phyloP scores from a whole-genome alignment of 805 yeast species.

The Candida boidinii region DNA sequence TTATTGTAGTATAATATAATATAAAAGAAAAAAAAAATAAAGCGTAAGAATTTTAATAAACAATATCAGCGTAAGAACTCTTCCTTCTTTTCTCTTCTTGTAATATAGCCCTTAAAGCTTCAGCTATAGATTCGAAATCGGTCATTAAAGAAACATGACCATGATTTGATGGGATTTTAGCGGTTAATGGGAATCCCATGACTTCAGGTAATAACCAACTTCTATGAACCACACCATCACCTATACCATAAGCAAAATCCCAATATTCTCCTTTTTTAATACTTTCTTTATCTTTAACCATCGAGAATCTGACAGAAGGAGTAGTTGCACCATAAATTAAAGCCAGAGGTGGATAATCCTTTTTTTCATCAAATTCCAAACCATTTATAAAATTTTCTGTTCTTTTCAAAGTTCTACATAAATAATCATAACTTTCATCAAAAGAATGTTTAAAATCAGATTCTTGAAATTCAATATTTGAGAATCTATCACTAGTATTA shows the following conservation, averaged over 20 bases:
- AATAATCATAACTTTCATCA: slow-evolving; percentile 57
- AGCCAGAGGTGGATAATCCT: slow-evolving; percentile 72
- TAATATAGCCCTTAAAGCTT: slow-evolving; percentile 56
- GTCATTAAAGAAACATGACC: slow-evolving; percentile 81
- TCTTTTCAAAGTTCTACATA: slow-evolving; percentile 48
- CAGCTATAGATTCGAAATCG: slow-evolving; percentile 64
- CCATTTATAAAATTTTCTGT: slow-evolving; percentile 52
- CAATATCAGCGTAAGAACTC: not conserved
- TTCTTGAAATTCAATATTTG: slow-evolving; percentile 4
- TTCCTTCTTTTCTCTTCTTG: slow-evolving; percentile 39
- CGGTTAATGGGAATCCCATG: slow-evolving; percentile 65
- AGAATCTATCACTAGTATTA: slow-evolving; percentile 5
- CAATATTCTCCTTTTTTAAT: slow-evolving; percentile 65
- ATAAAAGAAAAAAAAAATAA: not conserved
- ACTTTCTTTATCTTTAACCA: slow-evolving; percentile 53
- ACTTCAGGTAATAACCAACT: slow-evolving; percentile 73
- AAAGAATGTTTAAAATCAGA: slow-evolving; percentile 27
- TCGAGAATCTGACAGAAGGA: slow-evolving; percentile 79
- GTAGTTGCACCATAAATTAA: slow-evolving; percentile 73
- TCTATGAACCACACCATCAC: slow-evolving; percentile 89
- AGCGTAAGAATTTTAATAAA: not conserved
- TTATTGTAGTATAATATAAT: too few species aligned
- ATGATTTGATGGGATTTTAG: slow-evolving; percentile 49
- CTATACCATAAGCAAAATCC: slow-evolving; percentile 78
- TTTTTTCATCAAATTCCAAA: slow-evolving; percentile 42